phyloP scores from a whole-genome alignment of 768 basidiomycete genomes.

The Cytidiella melzeri region DNA sequence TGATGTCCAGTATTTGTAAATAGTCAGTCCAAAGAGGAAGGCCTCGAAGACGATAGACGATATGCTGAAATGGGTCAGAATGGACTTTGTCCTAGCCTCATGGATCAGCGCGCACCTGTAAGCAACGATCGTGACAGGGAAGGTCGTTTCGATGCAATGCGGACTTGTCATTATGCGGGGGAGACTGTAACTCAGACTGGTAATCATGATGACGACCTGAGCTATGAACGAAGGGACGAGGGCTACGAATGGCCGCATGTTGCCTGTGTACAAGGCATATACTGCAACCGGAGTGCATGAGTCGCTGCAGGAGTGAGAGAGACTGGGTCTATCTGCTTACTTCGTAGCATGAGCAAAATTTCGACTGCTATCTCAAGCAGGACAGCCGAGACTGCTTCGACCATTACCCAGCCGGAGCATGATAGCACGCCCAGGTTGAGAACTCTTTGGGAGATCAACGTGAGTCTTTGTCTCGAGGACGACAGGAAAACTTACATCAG shows the following conservation, averaged over 20 bases:
- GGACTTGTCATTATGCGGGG: slow-evolving; percentile 8
- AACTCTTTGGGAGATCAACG: slow-evolving; percentile 1
- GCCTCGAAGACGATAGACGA: slow-evolving; percentile 13
- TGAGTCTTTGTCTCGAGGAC: background rate
- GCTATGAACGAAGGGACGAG: slow-evolving; percentile 5
- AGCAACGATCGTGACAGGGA: slow-evolving; percentile 8
- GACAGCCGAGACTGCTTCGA: slow-evolving; percentile 11
- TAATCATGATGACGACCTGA: slow-evolving; percentile 8
- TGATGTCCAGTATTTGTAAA: slow-evolving; percentile 11
- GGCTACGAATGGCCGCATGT: slow-evolving; percentile 1
- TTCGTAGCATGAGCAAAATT: slow-evolving; percentile 11
- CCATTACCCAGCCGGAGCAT: slow-evolving; percentile 12
- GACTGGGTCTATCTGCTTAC: too few relatives aligned
- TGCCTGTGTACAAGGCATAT: slow-evolving; percentile 14
- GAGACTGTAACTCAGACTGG: slow-evolving; percentile 9
- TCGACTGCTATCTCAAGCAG: slow-evolving; percentile 11
- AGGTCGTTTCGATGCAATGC: slow-evolving; percentile 4
- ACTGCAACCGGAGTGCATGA: slow-evolving; percentile 5
- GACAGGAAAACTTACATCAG: slow-evolving; percentile 9
- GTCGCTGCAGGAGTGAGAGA: too few relatives aligned
- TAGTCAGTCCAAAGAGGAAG: slow-evolving; percentile 15
- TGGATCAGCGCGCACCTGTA: slow-evolving; percentile 6
- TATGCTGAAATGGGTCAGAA: background rate
- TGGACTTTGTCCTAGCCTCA: background rate
- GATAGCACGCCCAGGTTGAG: slow-evolving; percentile 4